Percentiles rank a stretch among this genome's conserved stretches.
phyloP scores from a whole-genome alignment of 1,284 basidiomycete genomes.

The Pholiota adiposa region DNA sequence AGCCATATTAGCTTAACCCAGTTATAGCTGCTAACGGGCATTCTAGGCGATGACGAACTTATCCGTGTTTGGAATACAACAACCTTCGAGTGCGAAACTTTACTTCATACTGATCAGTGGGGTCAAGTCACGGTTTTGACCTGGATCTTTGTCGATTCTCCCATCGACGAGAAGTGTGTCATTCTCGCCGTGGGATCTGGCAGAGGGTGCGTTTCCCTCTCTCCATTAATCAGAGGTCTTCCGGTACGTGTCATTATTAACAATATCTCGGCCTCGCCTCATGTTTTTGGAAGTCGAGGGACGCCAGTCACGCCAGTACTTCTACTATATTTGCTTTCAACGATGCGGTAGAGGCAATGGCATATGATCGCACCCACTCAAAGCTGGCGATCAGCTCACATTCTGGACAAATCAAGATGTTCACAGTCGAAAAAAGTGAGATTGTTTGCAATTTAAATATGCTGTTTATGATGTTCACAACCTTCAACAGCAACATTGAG shows the following conservation, averaged over 20 bases:
- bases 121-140: neutral
- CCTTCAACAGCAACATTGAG: too few species aligned
- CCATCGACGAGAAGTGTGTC: neutral
- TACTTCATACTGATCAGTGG: neutral
- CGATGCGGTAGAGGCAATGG: neutral
- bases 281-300: too few species aligned
- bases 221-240: neutral
- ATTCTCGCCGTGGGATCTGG: neutral
- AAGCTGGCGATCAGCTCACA: neutral
- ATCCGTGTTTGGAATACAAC: neutral
- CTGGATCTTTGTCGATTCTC: neutral
- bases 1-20: neutral
- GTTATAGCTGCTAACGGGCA: too few species aligned
- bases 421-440: neutral
- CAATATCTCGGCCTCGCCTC: too few species aligned
- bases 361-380: neutral
- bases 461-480: too few species aligned
- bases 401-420: neutral
- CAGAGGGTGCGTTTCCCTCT: neutral
- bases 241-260: neutral
- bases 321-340: neutral
- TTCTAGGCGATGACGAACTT: neutral
- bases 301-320: neutral
- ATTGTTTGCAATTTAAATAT: too few species aligned
- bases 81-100: neutral